Conservation (phyloP, 306 rosid species). For the Spatholobus suberectus region DNA sequence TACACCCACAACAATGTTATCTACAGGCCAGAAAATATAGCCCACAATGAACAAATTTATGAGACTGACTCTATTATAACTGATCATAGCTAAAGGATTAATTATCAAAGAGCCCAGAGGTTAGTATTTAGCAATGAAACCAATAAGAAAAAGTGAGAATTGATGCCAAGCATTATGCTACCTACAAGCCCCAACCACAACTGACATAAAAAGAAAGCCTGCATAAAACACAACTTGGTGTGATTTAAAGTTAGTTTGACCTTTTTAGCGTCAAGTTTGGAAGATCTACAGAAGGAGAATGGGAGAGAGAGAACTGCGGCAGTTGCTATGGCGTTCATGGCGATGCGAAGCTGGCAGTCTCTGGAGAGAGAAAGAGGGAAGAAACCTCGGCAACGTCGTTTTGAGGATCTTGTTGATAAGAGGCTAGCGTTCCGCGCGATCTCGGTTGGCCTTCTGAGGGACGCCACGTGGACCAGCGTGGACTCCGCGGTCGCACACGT, state of each 20-base stretch:
- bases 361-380: conserved; percentile 25
- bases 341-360: conserved; percentile 45
- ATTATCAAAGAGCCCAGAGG: not conserved
- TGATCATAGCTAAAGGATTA: not conserved
- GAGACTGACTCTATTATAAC: not conserved
- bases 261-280: conserved; percentile 69
- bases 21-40: not conserved
- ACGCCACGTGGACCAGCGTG: conserved; percentile 68
- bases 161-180: no score
- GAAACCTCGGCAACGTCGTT: conserved; percentile 37
- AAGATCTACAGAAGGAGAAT: conserved; percentile 52
- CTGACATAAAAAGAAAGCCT: no score
- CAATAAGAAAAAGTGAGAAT: not conserved
- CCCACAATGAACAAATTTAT: not conserved
- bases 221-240: not conserved
- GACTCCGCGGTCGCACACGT: conserved; percentile 36
- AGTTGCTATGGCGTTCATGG: conserved; percentile 84
- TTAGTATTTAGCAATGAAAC: conserved; percentile 43
- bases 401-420: conserved; percentile 64
- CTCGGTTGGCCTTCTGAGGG: conserved; percentile 58
- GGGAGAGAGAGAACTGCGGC: conserved; percentile 83
- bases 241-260: conserved; percentile 29
- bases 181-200: no score
- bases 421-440: conserved; percentile 73
- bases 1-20: conserved; percentile 9